A percentile compares a stretch with the other conserved stretches of the same genome.
Evolutionary conservation across 2,329 filamentous ascomycete genomes (phyloP).

Genomic region (Phaeosphaeriaceae sp.): DNA sequence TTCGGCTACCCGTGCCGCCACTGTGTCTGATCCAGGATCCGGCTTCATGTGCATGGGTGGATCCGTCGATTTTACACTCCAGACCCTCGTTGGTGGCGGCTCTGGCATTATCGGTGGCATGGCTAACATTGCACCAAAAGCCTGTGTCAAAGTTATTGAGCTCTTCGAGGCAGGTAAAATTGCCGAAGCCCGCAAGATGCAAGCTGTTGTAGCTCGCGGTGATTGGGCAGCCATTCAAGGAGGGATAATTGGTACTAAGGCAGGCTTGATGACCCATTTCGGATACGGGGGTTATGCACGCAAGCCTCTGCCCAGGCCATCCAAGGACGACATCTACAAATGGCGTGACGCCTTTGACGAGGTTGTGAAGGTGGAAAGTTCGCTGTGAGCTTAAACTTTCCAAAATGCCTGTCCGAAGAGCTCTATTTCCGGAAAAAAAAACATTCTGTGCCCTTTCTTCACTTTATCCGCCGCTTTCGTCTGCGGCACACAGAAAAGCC

Average conservation of each 20-base stretch:
- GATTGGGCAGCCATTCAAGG: conserved; percentile 75
- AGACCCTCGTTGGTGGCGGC: conserved; percentile 72
- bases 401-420: not conserved
- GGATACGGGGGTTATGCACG: conserved; percentile 70
- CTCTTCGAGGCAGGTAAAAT: conserved; percentile 66
- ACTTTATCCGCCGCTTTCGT: not conserved
- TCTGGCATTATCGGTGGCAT: conserved; percentile 75
- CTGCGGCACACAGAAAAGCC: not conserved
- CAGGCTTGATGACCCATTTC: conserved; percentile 65
- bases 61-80: conserved; percentile 75
- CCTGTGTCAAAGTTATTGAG: conserved; percentile 66
- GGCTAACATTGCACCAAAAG: conserved; percentile 72
- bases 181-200: conserved; percentile 67
- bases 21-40: conserved; percentile 47
- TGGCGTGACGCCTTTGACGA: conserved; percentile 55
- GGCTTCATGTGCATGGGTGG: conserved; percentile 75
- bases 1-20: conserved; percentile 56
- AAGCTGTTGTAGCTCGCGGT: conserved; percentile 69
- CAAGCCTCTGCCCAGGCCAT: conserved; percentile 61
- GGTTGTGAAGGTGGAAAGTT: conserved; percentile 52
- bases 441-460: conserved; percentile 2
- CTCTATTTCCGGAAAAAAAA: conserved; percentile 10
- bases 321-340: conserved; percentile 48
- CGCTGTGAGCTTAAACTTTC: conserved; percentile 24
- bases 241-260: conserved; percentile 73